Evolutionary conservation across 352 stramenopile genomes (phyloP).

Genomic region (Poterioochromonas sp.): DNA sequence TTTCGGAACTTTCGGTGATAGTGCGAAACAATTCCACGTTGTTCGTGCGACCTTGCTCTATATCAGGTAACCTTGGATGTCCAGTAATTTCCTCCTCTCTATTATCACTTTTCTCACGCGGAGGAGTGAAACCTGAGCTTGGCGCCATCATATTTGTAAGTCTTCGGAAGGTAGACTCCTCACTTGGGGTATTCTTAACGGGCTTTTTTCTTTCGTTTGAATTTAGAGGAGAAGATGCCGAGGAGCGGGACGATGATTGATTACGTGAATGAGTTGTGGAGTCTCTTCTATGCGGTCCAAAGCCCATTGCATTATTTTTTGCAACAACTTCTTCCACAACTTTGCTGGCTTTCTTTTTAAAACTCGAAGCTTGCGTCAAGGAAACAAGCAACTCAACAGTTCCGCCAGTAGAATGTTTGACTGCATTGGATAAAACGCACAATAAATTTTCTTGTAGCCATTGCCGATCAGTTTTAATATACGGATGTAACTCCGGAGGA

Average conservation of each 20-base stretch:
- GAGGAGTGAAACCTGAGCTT: not conserved
- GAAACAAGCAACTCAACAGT: not conserved
- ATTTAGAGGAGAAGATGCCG: not conserved
- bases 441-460: constrained; percentile 25
- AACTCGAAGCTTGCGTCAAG: too few relatives aligned
- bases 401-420: constrained; percentile 5
- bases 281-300: not conserved
- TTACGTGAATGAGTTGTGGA: not conserved
- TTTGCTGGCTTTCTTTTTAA: too few relatives aligned
- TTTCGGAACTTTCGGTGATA: not conserved
- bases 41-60: too few relatives aligned
- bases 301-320: not conserved
- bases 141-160: not conserved
- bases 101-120: too few relatives aligned
- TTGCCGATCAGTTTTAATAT: constrained; percentile 4
- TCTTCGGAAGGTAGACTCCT: not conserved
- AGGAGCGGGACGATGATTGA: not conserved
- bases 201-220: not conserved
- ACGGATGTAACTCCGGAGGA: not conserved
- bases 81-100: not conserved
- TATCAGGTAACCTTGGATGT: not conserved
- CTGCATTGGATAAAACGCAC: constrained; percentile 16
- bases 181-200: not conserved
- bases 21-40: too few relatives aligned
- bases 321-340: not conserved